Conservation (phyloP, 768 basidiomycete species). For the Rhodotorula diobovata region DNA sequence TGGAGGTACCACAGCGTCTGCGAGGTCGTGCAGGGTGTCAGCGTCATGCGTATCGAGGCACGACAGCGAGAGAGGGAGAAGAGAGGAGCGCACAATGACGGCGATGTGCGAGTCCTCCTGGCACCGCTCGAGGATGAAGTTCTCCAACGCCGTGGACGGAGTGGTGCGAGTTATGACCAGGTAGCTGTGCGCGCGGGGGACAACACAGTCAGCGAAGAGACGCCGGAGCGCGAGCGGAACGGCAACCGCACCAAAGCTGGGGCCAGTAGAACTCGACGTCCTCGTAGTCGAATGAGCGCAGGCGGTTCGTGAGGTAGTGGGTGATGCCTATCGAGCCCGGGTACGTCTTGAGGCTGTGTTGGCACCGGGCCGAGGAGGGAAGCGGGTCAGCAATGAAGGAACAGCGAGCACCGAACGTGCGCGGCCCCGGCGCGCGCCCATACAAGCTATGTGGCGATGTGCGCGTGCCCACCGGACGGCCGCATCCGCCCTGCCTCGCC, state of each 20-base stretch:
- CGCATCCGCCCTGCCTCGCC: no score
- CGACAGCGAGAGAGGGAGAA: neutral
- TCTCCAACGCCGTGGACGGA: constrained; percentile 84
- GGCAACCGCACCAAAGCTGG: constrained; percentile 49
- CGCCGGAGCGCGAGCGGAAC: no score
- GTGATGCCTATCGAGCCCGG: constrained; percentile 52
- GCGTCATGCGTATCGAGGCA: neutral
- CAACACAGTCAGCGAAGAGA: neutral
- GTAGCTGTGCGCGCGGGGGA: constrained; percentile 58
- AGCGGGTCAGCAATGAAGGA: neutral
- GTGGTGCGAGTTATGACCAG: constrained; percentile 89
- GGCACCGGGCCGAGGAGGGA: neutral
- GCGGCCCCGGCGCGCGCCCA: no score
- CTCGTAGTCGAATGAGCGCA: constrained; percentile 50
- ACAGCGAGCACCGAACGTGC: neutral
- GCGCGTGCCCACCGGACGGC: no score
- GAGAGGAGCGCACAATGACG: constrained; percentile 67
- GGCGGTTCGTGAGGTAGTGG: constrained; percentile 51
- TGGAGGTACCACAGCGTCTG: constrained; percentile 99
- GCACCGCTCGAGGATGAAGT: constrained; percentile 81
- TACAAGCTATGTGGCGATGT: no score
- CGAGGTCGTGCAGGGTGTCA: no score
- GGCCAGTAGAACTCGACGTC: constrained; percentile 55
- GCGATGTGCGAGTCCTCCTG: constrained; percentile 91
- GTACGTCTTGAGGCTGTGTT: constrained; percentile 49